phyloP scores from a whole-genome alignment of 371 early-diverging fungal genomes.

The Mucor saturninus region DNA sequence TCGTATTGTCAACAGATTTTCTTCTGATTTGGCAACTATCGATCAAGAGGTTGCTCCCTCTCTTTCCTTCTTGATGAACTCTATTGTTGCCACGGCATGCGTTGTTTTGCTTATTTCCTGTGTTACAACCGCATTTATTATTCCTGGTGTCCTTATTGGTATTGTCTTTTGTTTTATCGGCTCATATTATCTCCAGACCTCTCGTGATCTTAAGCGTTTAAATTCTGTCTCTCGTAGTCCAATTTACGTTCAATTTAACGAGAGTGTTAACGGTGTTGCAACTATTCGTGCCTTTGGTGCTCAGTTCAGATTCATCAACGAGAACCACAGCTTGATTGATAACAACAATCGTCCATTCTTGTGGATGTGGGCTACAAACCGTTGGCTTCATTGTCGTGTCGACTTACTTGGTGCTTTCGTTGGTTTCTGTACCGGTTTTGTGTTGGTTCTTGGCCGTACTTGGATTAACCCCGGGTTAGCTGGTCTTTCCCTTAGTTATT shows the following conservation, averaged over 20 bases:
- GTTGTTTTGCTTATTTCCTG: slow-evolving; percentile 52
- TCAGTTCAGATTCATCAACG: slow-evolving; percentile 63
- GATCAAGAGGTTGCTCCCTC: slow-evolving; percentile 62
- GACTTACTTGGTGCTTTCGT: slow-evolving; percentile 75
- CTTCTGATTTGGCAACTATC: slow-evolving; percentile 76
- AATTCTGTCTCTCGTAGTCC: slow-evolving; percentile 83
- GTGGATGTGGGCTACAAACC: slow-evolving; percentile 84
- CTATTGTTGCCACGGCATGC: slow-evolving; percentile 48
- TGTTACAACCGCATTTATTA: slow-evolving; percentile 58
- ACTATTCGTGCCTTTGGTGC: slow-evolving; percentile 80
- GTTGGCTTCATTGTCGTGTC: slow-evolving; percentile 86
- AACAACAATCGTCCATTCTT: slow-evolving; percentile 82
- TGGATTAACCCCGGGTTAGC: slow-evolving; percentile 76
- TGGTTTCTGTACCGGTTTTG: slow-evolving; percentile 73
- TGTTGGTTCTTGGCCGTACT: slow-evolving; percentile 49
- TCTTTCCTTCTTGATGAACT: slow-evolving; percentile 53
- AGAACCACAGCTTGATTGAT: slow-evolving; percentile 64
- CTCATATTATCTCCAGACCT: slow-evolving; percentile 67
- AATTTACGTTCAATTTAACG: slow-evolving; percentile 76
- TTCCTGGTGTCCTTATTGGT: slow-evolving; percentile 59
- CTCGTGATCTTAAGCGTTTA: slow-evolving; percentile 88
- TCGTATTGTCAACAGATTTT: slow-evolving; percentile 85
- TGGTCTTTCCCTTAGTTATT: slow-evolving; percentile 79
- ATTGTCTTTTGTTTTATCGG: slow-evolving; percentile 55
- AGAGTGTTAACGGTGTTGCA: slow-evolving; percentile 75